Evolutionary conservation across 805 yeast species (phyloP).

Genomic region (Sugiyamaella valdiviana): DNA sequence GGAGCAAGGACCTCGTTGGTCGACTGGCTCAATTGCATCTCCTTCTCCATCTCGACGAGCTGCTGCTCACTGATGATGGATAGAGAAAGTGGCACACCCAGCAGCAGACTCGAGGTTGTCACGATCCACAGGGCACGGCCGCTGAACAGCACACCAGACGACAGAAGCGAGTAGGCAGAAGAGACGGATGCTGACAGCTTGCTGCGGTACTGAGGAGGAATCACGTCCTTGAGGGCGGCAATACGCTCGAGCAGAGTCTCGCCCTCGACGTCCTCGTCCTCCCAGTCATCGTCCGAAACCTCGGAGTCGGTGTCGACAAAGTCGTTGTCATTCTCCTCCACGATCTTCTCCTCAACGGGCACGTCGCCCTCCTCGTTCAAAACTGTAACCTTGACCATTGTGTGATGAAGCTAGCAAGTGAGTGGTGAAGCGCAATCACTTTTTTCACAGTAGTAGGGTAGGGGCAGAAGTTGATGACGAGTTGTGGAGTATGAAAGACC

Average conservation of each 20-base stretch:
- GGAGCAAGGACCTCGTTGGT: slow-evolving; percentile 32
- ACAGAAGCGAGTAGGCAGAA: slow-evolving; percentile 32
- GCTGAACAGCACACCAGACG: slow-evolving; percentile 49
- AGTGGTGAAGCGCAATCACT: background rate
- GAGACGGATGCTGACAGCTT: slow-evolving; percentile 33
- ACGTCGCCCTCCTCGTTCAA: slow-evolving; percentile 40
- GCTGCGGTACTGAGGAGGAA: slow-evolving; percentile 81
- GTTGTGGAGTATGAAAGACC: too few relatives aligned
- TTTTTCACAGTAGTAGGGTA: background rate
- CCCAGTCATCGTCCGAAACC: slow-evolving; percentile 38
- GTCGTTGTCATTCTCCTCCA: slow-evolving; percentile 34
- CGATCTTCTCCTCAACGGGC: slow-evolving; percentile 31
- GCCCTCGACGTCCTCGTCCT: slow-evolving; percentile 59
- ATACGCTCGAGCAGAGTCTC: slow-evolving; percentile 86
- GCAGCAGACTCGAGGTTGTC: slow-evolving; percentile 72
- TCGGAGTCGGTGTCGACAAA: slow-evolving; percentile 52
- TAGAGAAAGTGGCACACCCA: slow-evolving; percentile 89
- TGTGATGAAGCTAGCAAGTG: background rate
- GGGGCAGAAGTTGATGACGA: too few relatives aligned
- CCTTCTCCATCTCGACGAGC: slow-evolving; percentile 88
- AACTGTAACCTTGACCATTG: slow-evolving; percentile 72
- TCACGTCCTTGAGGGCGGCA: slow-evolving; percentile 82
- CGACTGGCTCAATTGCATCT: slow-evolving; percentile 48
- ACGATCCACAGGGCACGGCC: slow-evolving; percentile 81
- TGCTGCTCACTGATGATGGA: slow-evolving; percentile 90